Conservation (phyloP, 495 filamentous ascomycete genomes). For the Massariosphaeria phaeospora region DNA sequence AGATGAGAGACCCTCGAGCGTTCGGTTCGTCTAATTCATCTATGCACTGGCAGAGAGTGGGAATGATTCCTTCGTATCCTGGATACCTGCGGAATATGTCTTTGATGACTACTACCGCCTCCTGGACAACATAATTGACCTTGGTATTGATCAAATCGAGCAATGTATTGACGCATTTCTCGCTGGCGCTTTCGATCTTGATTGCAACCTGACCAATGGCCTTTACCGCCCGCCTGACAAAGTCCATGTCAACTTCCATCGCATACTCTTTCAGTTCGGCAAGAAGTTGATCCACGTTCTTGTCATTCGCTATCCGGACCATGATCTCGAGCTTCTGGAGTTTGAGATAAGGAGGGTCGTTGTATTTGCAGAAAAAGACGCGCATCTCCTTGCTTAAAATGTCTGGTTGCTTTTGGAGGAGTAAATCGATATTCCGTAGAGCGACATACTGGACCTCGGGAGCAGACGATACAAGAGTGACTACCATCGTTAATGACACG, state of each 20-base stretch:
- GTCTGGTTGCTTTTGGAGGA: constrained; percentile 91
- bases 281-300: constrained; percentile 90
- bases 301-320: constrained; percentile 97
- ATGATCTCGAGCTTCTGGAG: constrained; percentile 97
- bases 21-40: constrained; percentile 95
- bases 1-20: constrained; percentile 86
- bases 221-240: constrained; percentile 86
- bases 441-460: constrained; percentile 98
- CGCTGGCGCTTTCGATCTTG: constrained; percentile 90
- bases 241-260: constrained; percentile 98
- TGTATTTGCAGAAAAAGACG: constrained; percentile 99
- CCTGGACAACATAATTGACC: constrained; percentile 98
- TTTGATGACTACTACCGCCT: constrained; percentile 96
- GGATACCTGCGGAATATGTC: constrained; percentile 98
- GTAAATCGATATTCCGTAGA: constrained; percentile 87
- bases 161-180: constrained; percentile 91
- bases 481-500: constrained; percentile 44
- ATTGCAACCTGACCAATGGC: constrained; percentile 97
- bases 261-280: constrained; percentile 96
- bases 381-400: constrained; percentile 95
- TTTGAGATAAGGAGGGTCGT: constrained; percentile 96
- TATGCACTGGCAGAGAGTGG: constrained; percentile 91
- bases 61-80: constrained; percentile 96
- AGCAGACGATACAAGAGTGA: constrained; percentile 90
- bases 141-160: constrained; percentile 93